phyloP scores from a whole-genome alignment of 2,329 filamentous ascomycete genomes.

The Colletotrichum orchidophilum region DNA sequence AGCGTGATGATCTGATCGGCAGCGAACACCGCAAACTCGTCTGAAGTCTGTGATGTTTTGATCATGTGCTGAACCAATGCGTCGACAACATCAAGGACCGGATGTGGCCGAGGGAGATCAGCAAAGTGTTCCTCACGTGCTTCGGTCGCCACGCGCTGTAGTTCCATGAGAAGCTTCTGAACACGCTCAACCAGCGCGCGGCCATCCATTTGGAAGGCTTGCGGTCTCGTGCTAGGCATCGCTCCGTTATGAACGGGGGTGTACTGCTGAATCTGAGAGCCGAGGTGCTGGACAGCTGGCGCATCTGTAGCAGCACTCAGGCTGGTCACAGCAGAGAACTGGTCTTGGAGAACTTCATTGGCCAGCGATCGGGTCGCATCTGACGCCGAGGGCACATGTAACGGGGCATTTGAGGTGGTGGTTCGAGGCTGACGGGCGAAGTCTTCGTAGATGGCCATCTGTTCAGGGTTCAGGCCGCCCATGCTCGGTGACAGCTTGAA shows the following conservation, averaged over 20 bases:
- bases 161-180: constrained; percentile 65
- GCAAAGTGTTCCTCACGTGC: constrained; percentile 67
- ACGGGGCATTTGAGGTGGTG: constrained; percentile 61
- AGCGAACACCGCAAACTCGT: constrained; percentile 67
- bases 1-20: constrained; percentile 68
- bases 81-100: constrained; percentile 70
- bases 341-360: constrained; percentile 72
- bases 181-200: constrained; percentile 63
- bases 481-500: constrained; percentile 81
- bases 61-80: constrained; percentile 70
- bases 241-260: constrained; percentile 58
- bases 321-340: constrained; percentile 65
- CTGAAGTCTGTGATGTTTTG: constrained; percentile 68
- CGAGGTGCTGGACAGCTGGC: constrained; percentile 60
- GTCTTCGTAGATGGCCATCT: constrained; percentile 96
- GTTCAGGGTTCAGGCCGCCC: constrained; percentile 84
- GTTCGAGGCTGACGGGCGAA: constrained; percentile 87
- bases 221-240: constrained; percentile 60
- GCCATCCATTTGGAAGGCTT: constrained; percentile 59
- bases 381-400: constrained; percentile 66
- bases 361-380: constrained; percentile 70
- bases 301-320: constrained; percentile 69
- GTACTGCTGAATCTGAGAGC: constrained; percentile 64
- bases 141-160: constrained; percentile 63
- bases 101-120: constrained; percentile 66